Base-by-base conservation (phyloP, 2,329 filamentous ascomycete genomes). In the Claviceps arundinis region DNA sequence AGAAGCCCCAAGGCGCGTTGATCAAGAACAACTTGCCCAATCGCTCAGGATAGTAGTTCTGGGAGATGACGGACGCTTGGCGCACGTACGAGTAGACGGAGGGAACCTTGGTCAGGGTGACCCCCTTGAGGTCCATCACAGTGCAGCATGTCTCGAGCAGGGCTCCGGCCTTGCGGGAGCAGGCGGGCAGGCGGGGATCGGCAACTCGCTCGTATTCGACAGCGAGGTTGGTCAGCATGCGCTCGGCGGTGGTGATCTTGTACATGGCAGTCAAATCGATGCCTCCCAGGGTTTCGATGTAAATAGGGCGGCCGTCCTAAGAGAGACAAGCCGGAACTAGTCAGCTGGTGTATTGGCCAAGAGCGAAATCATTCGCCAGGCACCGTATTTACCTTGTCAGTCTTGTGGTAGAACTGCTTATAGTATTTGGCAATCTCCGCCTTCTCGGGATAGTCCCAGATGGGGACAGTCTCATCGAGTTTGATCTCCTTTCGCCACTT, bases 21-120 rank as follows among this genome's bases (percentile, higher is more conserved):
- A 98, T 96, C 62, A 98, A 74, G 78, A 95, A 98, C 66, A 98
- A 78, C 72, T 89, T 90, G 64, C 93, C 93, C 54, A 98, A 78
- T 54, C 93, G 87, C 78, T 98, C 93, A 7, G 93, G 93, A 74
- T 98, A 98, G 81, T 97, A 95, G 80, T 97, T 95, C 73, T 97
- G 93, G 58, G 88, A 95, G 72, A 98, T 87, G 67, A 75, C 83
- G 37, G 89, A 93, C 46, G 89, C 89, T 66, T 85, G 80, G 63
- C 81, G 81, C 60, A 98, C 80, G 74, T 96, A 97, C 51, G 81
- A 78, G 75, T 94, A 95, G 54, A 96, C 91, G 56, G 85, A 85
- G 56, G 82, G 78, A 44, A 88, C 83, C 71, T 86, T 93, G 66
- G 76, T 78, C 61, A 97, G 73, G 54, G 88, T 88, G 24, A 98